phyloP scores from a whole-genome alignment of 176 grass and related monocot genomes.

The Ensete ventricosum region DNA sequence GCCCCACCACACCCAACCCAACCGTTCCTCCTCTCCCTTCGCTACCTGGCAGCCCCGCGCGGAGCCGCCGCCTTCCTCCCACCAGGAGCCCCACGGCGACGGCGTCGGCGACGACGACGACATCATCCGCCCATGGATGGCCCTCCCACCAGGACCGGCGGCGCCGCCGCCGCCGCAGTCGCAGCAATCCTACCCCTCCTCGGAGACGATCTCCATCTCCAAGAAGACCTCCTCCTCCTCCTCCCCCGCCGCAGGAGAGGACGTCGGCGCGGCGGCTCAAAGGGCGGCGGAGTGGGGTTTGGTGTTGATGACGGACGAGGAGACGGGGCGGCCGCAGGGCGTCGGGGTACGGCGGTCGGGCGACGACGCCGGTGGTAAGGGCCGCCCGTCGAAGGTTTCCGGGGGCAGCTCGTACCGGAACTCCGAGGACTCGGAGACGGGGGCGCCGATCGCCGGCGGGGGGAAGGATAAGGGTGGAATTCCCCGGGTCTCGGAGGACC shows the following conservation, averaged over 20 bases:
- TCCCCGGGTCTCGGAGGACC: slow-evolving; percentile 82
- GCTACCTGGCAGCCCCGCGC: slow-evolving; percentile 23
- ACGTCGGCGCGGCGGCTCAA: slow-evolving; percentile 45
- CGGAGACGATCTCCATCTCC: slow-evolving; percentile 1
- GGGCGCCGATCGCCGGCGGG: background rate
- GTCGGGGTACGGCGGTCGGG: slow-evolving; percentile 46
- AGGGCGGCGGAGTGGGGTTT: slow-evolving; percentile 85
- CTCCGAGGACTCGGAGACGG: slow-evolving; percentile 22
- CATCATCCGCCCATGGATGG: slow-evolving; percentile 21
- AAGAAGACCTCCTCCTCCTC: background rate
- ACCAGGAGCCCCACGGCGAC: background rate
- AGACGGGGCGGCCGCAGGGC: slow-evolving; percentile 55
- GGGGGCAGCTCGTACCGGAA: background rate
- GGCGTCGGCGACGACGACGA: background rate
- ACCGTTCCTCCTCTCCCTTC: slow-evolving; percentile 3
- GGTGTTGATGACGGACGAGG: slow-evolving; percentile 69
- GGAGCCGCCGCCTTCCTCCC: background rate
- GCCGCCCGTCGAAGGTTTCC: background rate
- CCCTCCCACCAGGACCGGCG: background rate
- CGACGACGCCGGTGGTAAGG: background rate
- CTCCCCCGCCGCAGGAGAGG: background rate
- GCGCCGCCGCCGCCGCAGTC: background rate
- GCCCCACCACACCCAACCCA: background rate
- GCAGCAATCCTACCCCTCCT: slow-evolving; percentile 5
- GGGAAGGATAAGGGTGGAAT: slow-evolving; percentile 21